Evolutionary conservation across 371 early-diverging fungal genomes (phyloP), one percentile per base, ranked within the genome.

Genomic region (Rhizomucor miehei): DNA sequence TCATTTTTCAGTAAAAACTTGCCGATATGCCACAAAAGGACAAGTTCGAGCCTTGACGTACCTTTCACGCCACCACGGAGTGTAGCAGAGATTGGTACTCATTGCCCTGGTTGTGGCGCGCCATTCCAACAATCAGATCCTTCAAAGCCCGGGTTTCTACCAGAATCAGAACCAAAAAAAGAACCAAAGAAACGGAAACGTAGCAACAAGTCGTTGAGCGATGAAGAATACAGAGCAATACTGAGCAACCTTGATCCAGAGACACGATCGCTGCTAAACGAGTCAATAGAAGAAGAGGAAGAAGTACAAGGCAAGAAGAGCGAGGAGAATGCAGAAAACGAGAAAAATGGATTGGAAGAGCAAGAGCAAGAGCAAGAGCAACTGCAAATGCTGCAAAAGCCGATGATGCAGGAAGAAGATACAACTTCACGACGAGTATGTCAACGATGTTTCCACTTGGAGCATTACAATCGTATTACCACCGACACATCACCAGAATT

Each of bases 51-150:
- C 41, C 14, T 41, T 19, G n/a, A n/a, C n/a, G n/a, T n/a, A n/a
- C n/a, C n/a, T n/a, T n/a, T n/a, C n/a, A n/a, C n/a, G n/a, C n/a
- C n/a, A n/a, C n/a, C n/a, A n/a, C n/a, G n/a, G n/a, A n/a, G n/a
- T n/a, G 41, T 11, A 41, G 41, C 14, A 41, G 41, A 19, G 41
- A 41, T 16, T 6, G 16, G 41, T 14, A 41, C 41, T 14, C 36
- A 82, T 54, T 89, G 89, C 56, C 82, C 88, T 11, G 87, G 88
- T 0, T 89, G 89, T 48, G 89, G 89, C 14, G 87, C 87, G 10
- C 75, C 71, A 23, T 85, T 89, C 38, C 89, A 89, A 65, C 62
- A 57, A 1, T 52, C 57, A 0, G 66, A 77, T 44, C 48, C 65
- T 1, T 23, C 45, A 2, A 59, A 71, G 20, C 82, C 88, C 8